Percentiles rank a stretch among this genome's conserved stretches.
Conservation (phyloP, 371 early-diverging fungal genomes). For the Mortierella sp. region DNA sequence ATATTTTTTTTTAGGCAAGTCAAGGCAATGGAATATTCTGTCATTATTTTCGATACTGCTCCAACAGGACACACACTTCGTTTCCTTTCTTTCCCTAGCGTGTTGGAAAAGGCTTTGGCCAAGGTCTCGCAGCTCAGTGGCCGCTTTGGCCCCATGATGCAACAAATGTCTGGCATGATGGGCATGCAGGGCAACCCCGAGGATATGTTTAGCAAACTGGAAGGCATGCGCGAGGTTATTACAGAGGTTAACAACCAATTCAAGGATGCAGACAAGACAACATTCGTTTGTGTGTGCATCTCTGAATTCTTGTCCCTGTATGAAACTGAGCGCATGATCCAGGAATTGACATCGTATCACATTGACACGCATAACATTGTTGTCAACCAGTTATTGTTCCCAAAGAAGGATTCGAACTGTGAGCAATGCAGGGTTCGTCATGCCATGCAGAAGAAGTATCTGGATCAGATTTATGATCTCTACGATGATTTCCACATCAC, state of each 20-base stretch:
- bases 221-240: constrained; percentile 93
- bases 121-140: constrained; percentile 94
- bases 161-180: constrained; percentile 98
- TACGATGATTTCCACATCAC: constrained; percentile 98
- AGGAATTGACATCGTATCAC: constrained; percentile 95
- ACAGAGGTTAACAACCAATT: constrained; percentile 98
- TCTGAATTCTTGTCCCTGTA: constrained; percentile 98
- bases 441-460: constrained; percentile 98
- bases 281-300: constrained; percentile 99
- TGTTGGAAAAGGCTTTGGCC: constrained; percentile 95
- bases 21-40: constrained; percentile 98
- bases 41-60: constrained; percentile 98
- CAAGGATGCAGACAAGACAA: constrained; percentile 96
- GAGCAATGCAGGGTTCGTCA: constrained; percentile 95
- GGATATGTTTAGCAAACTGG: constrained; percentile 95
- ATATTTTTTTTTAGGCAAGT: constrained; percentile 90
- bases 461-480: constrained; percentile 97
- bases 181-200: constrained; percentile 91
- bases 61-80: constrained; percentile 99
- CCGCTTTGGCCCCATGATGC: constrained; percentile 95
- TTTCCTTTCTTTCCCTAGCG: constrained; percentile 97
- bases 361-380: constrained; percentile 99
- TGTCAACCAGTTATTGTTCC: constrained; percentile 98
- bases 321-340: constrained; percentile 99
- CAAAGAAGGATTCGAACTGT: constrained; percentile 92